Evolutionary conservation across 805 yeast genomes (phyloP).

Genomic region (Candida schatavii): DNA sequence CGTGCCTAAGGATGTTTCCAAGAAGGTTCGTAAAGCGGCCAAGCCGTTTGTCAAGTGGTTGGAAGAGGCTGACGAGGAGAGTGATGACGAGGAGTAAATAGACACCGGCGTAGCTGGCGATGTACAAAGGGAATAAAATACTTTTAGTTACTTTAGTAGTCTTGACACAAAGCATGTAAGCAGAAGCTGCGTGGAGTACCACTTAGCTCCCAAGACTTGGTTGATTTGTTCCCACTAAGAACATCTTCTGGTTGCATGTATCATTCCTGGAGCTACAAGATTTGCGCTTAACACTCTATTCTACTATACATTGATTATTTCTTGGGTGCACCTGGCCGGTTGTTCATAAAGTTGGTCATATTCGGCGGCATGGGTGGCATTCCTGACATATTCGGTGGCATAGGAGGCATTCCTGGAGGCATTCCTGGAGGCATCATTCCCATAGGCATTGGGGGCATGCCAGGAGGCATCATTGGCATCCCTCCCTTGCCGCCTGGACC

Average conservation of each 20-base stretch:
- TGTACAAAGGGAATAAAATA: too few species aligned
- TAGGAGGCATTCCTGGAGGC: slow-evolving; percentile 19
- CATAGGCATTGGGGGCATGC: slow-evolving; percentile 25
- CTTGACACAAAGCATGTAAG: too few species aligned
- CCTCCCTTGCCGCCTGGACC: slow-evolving; percentile 12
- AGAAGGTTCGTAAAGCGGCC: slow-evolving; percentile 94
- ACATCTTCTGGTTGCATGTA: too few species aligned
- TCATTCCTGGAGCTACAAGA: too few species aligned
- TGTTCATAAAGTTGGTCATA: slow-evolving; percentile 20
- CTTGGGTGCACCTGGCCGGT: slow-evolving; percentile 5
- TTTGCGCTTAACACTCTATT: background rate
- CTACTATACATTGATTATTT: background rate
- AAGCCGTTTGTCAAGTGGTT: slow-evolving; percentile 95
- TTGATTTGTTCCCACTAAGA: too few species aligned
- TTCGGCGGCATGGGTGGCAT: slow-evolving; percentile 19
- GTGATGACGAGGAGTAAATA: slow-evolving; percentile 50
- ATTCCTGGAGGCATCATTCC: slow-evolving; percentile 14
- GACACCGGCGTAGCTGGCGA: too few species aligned
- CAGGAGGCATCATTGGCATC: slow-evolving; percentile 13
- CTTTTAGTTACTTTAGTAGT: too few species aligned
- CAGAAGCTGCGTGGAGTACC: too few species aligned
- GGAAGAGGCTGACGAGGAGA: slow-evolving; percentile 86
- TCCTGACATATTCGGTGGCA: slow-evolving; percentile 22
- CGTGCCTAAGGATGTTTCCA: slow-evolving; percentile 86
- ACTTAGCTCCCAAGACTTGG: too few species aligned